phyloP scores from a whole-genome alignment of 2,329 filamentous ascomycete genomes.

The Didymellaceae sp. region DNA sequence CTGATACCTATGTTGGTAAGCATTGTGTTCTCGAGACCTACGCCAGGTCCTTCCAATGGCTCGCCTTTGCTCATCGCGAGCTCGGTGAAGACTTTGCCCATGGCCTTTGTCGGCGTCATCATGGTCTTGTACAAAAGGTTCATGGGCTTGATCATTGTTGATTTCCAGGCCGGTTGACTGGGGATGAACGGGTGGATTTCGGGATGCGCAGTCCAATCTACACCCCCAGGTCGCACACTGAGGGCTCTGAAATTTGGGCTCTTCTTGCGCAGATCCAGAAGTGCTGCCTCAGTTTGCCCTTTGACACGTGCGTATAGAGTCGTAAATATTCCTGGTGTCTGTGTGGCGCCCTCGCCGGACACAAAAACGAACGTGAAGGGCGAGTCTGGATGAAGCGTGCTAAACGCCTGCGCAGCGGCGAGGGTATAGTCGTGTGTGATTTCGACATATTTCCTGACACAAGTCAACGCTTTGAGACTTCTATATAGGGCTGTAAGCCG shows the following conservation, averaged over 20 bases:
- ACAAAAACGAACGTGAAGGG: constrained; percentile 75
- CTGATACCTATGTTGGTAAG: constrained; percentile 51
- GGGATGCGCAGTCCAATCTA: constrained; percentile 59
- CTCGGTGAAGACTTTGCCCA: constrained; percentile 57
- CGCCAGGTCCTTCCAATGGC: constrained; percentile 46
- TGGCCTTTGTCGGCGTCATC: constrained; percentile 55
- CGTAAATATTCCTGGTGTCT: constrained; percentile 62
- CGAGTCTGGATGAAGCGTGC: constrained; percentile 53
- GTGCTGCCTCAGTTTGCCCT: constrained; percentile 66
- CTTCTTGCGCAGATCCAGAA: constrained; percentile 60
- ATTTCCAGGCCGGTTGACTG: constrained; percentile 32
- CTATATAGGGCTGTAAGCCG: not conserved
- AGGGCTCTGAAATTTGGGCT: constrained; percentile 60
- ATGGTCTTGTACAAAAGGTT: constrained; percentile 40
- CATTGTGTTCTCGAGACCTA: constrained; percentile 49
- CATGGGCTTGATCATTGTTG: constrained; percentile 25
- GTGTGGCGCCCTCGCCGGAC: constrained; percentile 68
- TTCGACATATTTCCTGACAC: constrained; percentile 64
- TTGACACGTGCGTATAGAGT: constrained; percentile 69
- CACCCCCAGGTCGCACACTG: constrained; percentile 64
- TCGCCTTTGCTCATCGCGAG: constrained; percentile 58
- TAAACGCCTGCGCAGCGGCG: constrained; percentile 67
- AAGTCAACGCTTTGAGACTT: not conserved
- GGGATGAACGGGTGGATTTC: constrained; percentile 50
- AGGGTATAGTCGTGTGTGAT: constrained; percentile 73